Evolutionary conservation across 2,329 filamentous ascomycete genomes (phyloP), one percentile per base, ranked within the genome.

Genomic region (Aureobasidium subglaciale): DNA sequence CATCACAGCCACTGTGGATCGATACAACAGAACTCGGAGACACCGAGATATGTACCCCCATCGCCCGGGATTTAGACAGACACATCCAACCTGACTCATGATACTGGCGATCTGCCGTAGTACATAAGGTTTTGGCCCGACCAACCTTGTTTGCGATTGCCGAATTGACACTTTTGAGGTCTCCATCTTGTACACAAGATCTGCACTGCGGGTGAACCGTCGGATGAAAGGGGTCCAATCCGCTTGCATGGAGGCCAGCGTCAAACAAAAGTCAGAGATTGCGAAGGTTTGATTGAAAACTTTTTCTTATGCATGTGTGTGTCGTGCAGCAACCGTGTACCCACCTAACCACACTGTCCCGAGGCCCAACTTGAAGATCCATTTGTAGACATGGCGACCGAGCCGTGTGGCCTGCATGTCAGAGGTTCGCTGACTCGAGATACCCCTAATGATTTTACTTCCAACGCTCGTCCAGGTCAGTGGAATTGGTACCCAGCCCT

Each of bases 381-480:
- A 7, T 35, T 48, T 16, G 16, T 25, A 35, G 30, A 11, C 20
- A 30, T 35, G 30, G 24, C 25, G 43, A 35, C 43, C 29, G 43
- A 48, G 43, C 43, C 43, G 43, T 35, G 30, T 35, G 2, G 30
- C 5, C 10, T 7, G 15, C 30, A 3, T 24, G n/a, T 18, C 8
- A 15, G 29, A 16, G 32, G 16, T 10, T 8, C 16, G 8, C 16
- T 34, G 43, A 46, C 29, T 46, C 43, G 27, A 46, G 15, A 35
- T 11, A 8, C 4, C 24, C 35, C 43, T 48, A 48, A 15, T 35
- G 18, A 6, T 29, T 56, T 5, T 59, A 55, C 25, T 57, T 69
- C 72, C 72, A 75, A 24, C 72, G 61, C 54, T 72, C 71, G 57
- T 75, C 72, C 18, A 71, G 56, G 1, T 60, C 62, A 29, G 10